Evolutionary conservation across 371 early-diverging fungal genomes (phyloP), one percentile per base, ranked within the genome.

Genomic region (Syncephalastrum monosporum): DNA sequence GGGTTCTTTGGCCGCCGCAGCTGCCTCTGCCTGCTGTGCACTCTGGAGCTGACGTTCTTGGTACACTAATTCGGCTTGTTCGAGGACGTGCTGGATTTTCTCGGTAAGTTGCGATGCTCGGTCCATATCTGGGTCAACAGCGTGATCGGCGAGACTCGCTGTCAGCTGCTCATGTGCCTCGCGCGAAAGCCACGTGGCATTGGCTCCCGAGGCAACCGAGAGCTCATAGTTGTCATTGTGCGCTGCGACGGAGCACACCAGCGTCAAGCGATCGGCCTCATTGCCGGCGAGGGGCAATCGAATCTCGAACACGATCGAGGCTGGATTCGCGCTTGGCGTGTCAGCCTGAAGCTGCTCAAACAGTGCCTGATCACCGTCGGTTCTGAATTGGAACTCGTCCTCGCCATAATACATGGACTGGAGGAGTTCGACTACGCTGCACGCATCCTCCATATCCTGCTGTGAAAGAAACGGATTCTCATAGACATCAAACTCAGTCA

Each of bases 191-290:
- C 74, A 74, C 10, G 42, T 33, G 12, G 46, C 23, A 42, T 68
- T 74, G 7, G 44, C 42, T 3, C 60, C 53, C 1, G 65, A 68
- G 3, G 74, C 59, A 49, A 71, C 49, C 12, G 51, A 25, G 3
- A 74, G 23, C 13, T 57, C 41, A 79, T 82, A 19, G 65, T 72
- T 42, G 84, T 78, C 48, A 84, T 78, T 48, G 75, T 77, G 19
- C 84, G 38, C n/a, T 25, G 51, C 21, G 15, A 51, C 29, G 15
- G 25, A 38, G 27, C 51, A 51, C 10, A 38, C 19, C 3, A 51
- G 4, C 5, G 27, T 17, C 33, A 51, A 16, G n/a, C 21, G 53
- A 16, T 38, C 14, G 1, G 21, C 19, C 13, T 29, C 19, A 24
- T 21, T 17, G 44, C 56, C n/a, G 6, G 47, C 8, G n/a, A 45